Evolutionary conservation across 2,329 filamentous ascomycete species (phyloP).

Genomic region (Nannizziopsis barbatae): DNA sequence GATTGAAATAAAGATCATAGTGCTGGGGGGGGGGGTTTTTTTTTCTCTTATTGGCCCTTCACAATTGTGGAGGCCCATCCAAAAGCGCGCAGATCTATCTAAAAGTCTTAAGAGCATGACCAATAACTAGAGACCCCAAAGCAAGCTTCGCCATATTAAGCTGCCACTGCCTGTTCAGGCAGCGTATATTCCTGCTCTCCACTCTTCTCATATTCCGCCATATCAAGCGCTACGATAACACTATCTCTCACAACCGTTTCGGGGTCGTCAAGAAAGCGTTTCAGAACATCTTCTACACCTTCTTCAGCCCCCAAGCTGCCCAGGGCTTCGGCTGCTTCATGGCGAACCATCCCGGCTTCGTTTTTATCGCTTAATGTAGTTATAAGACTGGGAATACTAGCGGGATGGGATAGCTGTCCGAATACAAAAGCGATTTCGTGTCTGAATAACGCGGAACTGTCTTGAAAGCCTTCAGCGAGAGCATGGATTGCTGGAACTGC

Average conservation of each 20-base stretch:
- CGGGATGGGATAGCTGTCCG: constrained; percentile 87
- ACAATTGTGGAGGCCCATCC: too few species aligned
- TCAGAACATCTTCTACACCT: constrained; percentile 77
- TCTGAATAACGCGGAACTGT: constrained; percentile 83
- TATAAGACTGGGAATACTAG: constrained; percentile 84
- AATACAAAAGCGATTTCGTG: constrained; percentile 99
- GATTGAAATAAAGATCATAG: too few species aligned
- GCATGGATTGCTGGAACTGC: constrained; percentile 78
- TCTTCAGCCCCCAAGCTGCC: constrained; percentile 88
- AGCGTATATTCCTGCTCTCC: constrained; percentile 85
- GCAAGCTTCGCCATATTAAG: constrained; percentile 11
- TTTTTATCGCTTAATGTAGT: constrained; percentile 63
- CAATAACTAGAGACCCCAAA: background rate
- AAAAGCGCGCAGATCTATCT: too few species aligned
- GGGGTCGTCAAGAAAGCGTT: constrained; percentile 73
- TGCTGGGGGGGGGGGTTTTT: too few species aligned
- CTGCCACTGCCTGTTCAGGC: constrained; percentile 43
- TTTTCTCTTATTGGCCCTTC: background rate
- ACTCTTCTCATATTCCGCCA: constrained; percentile 92
- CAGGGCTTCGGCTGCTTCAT: constrained; percentile 92
- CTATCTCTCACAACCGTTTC: constrained; percentile 92
- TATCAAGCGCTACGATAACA: constrained; percentile 88
- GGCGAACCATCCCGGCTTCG: constrained; percentile 91
- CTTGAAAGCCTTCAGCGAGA: constrained; percentile 71
- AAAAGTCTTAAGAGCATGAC: too few species aligned